phyloP scores from a whole-genome alignment of 106 monocot species.

The Dendrobium officinale region DNA sequence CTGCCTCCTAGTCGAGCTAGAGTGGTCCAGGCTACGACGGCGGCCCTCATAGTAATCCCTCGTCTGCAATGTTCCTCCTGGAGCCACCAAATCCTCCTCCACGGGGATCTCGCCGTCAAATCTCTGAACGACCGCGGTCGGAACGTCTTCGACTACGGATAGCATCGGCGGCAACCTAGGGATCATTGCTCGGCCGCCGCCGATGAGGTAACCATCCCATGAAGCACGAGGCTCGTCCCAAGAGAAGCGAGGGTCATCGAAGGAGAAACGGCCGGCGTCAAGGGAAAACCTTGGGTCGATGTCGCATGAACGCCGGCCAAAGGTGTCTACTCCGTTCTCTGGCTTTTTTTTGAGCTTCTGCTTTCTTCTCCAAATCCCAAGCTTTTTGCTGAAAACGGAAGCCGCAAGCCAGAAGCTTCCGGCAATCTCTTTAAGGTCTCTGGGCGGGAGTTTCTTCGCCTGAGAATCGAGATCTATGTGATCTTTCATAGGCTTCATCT shows the following conservation, averaged over 20 bases:
- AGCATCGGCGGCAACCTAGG: slow-evolving; percentile 50
- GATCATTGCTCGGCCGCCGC: slow-evolving; percentile 8
- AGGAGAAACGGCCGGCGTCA: slow-evolving; percentile 48
- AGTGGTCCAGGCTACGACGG: slow-evolving; percentile 14
- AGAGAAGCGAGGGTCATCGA: slow-evolving; percentile 52
- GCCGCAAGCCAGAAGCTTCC: slow-evolving; percentile 17
- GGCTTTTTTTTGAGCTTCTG: slow-evolving; percentile 29
- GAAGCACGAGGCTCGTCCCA: slow-evolving; percentile 64
- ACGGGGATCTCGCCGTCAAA: slow-evolving; percentile 18
- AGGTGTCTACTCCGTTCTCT: not conserved
- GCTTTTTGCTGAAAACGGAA: slow-evolving; percentile 27
- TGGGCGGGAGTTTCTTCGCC: slow-evolving; percentile 11
- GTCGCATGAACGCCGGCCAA: slow-evolving; percentile 30
- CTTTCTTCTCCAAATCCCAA: slow-evolving; percentile 44
- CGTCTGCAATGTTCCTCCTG: slow-evolving; percentile 18
- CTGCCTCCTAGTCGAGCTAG: slow-evolving; percentile 2
- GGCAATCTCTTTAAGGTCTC: slow-evolving; percentile 12
- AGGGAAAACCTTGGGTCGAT: slow-evolving; percentile 60
- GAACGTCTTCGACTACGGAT: slow-evolving; percentile 47
- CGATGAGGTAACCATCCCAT: slow-evolving; percentile 47
- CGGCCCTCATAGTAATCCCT: slow-evolving; percentile 15
- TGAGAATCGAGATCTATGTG: slow-evolving; percentile 33
- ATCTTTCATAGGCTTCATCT: slow-evolving; percentile 27
- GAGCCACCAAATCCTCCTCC: slow-evolving; percentile 10
- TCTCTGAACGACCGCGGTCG: slow-evolving; percentile 16